Evolutionary conservation across 805 yeast species (phyloP), one percentile per base, ranked within the genome.

Genomic region (Candida pini): DNA sequence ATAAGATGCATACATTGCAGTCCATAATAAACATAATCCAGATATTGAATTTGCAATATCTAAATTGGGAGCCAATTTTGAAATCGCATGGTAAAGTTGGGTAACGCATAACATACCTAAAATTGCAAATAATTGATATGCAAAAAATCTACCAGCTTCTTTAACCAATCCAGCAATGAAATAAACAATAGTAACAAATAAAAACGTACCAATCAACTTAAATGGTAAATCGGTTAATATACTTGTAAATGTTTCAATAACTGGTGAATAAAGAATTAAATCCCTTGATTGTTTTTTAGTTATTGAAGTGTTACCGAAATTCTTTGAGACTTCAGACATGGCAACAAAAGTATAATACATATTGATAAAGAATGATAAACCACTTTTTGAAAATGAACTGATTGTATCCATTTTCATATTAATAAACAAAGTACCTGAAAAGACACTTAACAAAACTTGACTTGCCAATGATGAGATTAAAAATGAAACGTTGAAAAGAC

Each of bases 241-340:
- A 5, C 75, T 63, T 0, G 86, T 79, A 6, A 83, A 46, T 1
- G 86, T 81, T 50, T 82, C 90, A 4, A 85, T 77, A 9, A 86
- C 69, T 4, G 89, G 88, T 38, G 77, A 76, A 54, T 81, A 84
- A 38, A 83, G 68, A 0, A 86, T 78, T 47, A 78, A 84, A 31
- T 71, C 69, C 9, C 26, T n/a, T 49, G 78, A 77, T 52, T 84
- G 94, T 50, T 83, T 83, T 48, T 72, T 73, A 18, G 81, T 69
- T 41, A 84, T 75, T 30, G 78, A 72, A 43, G 82, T 67, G 29
- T 72, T 64, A 15, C 62, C 69, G 45, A 74, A 64, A 48, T 70
- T 53, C 30, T 61, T 58, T 30, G 67, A 51, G 25, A 70, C 59
- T 39, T 69, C 73, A 3, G 77, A 73, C 34, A 73, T 45, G 28